Base-by-base conservation (phyloP, 345 rosid genomes). In the Salix caprea region DNA sequence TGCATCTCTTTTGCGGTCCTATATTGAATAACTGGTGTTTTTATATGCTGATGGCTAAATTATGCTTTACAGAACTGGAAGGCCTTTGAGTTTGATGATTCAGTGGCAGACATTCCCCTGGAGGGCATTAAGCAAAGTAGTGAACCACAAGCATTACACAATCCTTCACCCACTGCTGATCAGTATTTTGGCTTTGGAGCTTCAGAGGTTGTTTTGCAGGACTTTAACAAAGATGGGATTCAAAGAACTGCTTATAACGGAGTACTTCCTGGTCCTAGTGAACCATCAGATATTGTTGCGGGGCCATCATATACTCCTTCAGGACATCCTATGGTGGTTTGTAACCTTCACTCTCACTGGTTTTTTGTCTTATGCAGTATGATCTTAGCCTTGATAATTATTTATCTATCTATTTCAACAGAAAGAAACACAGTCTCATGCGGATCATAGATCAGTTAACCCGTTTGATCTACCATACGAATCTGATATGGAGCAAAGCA, bases 381-480 rank as follows among this genome's bases (percentile, higher is more conserved):
- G 21, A 21, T 65, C 28, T 42, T 69, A 67, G 37, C 40, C 32
- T 14, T 39, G 24, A 14, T 65, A n/a, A 70, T 36, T 14, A 15
- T 66, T 15, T 26, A 60, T 74, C 21, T 34, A 75, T 65, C 76
- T 36, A 39, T 69, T 77, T 75, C 46, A 34, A 24, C 88, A 93
- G 98, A 91, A 75, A 78, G 88, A 86, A 62, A 68, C 78, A 69
- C 81, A 85, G 69, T 60, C 80, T 34, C 88, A 78, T 56, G 71
- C 79, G 72, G 83, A 81, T 69, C 82, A 52, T 65, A 91, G 84
- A 84, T 91, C 99, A 84, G 88, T 77, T 74, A 96, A 96, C 70
- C 99, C 99, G 23, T 96, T 96, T 89, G 99, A 96, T 87, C 81
- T 96, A 74, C 92, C 98, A 42, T 92, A 78, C 82, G 94, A 91